Base-by-base conservation (phyloP, 2,329 filamentous ascomycete genomes). In the Emydomyces testavorans region DNA sequence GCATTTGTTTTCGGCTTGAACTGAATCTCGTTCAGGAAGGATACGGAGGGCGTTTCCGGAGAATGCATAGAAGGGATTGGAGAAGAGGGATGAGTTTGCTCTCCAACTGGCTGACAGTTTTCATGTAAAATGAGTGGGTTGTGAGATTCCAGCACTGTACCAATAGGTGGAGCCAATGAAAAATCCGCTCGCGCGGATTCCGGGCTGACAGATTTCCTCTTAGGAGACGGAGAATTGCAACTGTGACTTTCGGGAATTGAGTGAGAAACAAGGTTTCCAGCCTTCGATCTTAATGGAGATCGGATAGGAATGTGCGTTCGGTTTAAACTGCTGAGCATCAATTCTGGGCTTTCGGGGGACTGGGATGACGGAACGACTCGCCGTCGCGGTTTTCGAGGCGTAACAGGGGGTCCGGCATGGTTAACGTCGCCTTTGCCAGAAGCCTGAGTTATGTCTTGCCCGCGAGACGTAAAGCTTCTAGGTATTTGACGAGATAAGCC, bases 351-450 rank as follows among this genome's bases (percentile, higher is more conserved):
- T 53, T 69, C 65, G 1, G 66, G 66, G 6, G 66, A 68, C 34
- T 69, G 66, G 5, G 66, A 69, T 2, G 66, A 69, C 4, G 65
- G 66, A 46, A 69, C 62, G 46, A 66, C 64, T 6, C 57, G 51
- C 38, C 51, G 60, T 15, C 49, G 52, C 26, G 43, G 44, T 51
- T 65, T 68, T 35, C 53, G 57, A 4, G 66, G 66, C 1, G 66
- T 69, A 5, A 55, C 46, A 26, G 62, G 37, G 26, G 21, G n/a
- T 4, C 15, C 24, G n/a, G 21, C 18, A 31, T 15, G 6, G 29
- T 8, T 36, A 26, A 2, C 5, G 24, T 31, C 7, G 8, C 11
- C 3, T n/a, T 28, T 23, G 37, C 1, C 16, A 26, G 34, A 11
- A 8, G 16, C 6, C 23, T 38, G 18, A 1, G 18, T 15, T 11